A percentile compares a stretch with the other conserved stretches of the same genome.
phyloP scores from a whole-genome alignment of 2,329 filamentous ascomycete species.

The Stemphylium vesicarium region DNA sequence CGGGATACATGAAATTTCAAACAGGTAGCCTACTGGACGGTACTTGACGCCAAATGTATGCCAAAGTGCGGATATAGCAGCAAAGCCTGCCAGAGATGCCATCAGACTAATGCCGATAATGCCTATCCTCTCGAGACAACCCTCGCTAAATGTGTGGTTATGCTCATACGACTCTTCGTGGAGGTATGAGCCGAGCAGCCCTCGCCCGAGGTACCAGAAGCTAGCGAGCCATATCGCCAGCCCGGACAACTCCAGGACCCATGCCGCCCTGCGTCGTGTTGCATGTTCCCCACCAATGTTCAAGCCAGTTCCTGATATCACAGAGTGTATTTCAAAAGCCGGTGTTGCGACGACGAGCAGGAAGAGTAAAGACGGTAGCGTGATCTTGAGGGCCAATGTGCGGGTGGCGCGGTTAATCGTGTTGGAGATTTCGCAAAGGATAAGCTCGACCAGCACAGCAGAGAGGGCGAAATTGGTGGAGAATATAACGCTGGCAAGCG shows the following conservation, averaged over 20 bases:
- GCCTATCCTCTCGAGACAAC: conserved; percentile 70
- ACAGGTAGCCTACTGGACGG: conserved; percentile 55
- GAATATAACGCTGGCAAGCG: conserved; percentile 69
- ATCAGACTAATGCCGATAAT: conserved; percentile 86
- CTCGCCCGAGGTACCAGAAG: conserved; percentile 78
- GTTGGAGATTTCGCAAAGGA: conserved; percentile 84
- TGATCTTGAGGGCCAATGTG: conserved; percentile 70
- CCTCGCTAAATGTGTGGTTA: conserved; percentile 59
- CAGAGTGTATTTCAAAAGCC: conserved; percentile 75
- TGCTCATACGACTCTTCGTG: conserved; percentile 54
- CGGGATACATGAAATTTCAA: not conserved
- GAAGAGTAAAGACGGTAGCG: conserved; percentile 73
- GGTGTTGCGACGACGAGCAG: conserved; percentile 78
- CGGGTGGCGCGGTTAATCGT: conserved; percentile 72
- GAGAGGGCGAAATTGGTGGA: conserved; percentile 78
- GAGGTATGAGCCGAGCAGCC: conserved; percentile 63
- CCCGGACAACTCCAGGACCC: conserved; percentile 66
- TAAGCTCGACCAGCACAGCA: conserved; percentile 77
- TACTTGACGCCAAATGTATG: conserved; percentile 75
- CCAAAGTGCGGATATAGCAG: conserved; percentile 87
- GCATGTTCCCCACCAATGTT: conserved; percentile 65
- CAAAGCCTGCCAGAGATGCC: conserved; percentile 87
- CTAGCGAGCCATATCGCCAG: conserved; percentile 72
- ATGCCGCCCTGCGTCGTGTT: conserved; percentile 65
- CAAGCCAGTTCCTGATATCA: conserved; percentile 65